Evolutionary conservation across 176 grass and related monocot genomes (phyloP).

Genomic region (Puya raimondii): DNA sequence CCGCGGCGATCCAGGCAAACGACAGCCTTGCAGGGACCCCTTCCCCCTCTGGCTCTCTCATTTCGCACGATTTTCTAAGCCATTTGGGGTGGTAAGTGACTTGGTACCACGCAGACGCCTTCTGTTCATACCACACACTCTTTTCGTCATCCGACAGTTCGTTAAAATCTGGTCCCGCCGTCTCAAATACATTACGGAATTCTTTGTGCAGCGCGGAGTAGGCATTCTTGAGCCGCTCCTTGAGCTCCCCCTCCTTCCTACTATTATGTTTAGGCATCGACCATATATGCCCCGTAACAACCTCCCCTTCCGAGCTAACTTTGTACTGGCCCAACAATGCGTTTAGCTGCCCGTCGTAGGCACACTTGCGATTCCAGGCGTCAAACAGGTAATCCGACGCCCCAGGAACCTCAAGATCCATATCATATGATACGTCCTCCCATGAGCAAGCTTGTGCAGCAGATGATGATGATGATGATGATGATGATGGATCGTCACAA

Average conservation of each 20-base stretch:
- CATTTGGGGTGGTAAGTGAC: conserved; percentile 74
- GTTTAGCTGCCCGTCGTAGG: conserved; percentile 50
- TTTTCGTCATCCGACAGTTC: conserved; percentile 44
- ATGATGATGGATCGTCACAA: conserved; percentile 15
- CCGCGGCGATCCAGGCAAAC: conserved; percentile 79
- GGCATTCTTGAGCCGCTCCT: conserved; percentile 72
- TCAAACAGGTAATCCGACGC: conserved; percentile 43
- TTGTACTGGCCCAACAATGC: conserved; percentile 53
- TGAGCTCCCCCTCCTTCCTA: conserved; percentile 62
- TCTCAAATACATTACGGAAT: conserved; percentile 44
- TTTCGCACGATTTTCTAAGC: conserved; percentile 38
- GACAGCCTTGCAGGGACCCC: conserved; percentile 41
- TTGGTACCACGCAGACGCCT: conserved; percentile 84
- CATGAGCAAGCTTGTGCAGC: conserved; percentile 29
- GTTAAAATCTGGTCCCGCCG: conserved; percentile 16
- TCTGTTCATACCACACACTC: conserved; percentile 44
- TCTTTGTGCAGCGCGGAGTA: conserved; percentile 54
- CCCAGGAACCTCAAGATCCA: conserved; percentile 62
- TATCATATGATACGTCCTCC: conserved; percentile 61
- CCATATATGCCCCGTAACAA: conserved; percentile 78
- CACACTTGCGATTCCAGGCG: conserved; percentile 52
- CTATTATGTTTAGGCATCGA: conserved; percentile 51
- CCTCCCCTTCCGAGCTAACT: conserved; percentile 62
- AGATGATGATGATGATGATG: conserved; percentile 19
- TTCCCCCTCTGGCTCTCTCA: conserved; percentile 28